Evolutionary conservation across 2,329 filamentous ascomycete species (phyloP), one percentile per base, ranked within the genome.

Genomic region (Diaporthe citrichinensis): DNA sequence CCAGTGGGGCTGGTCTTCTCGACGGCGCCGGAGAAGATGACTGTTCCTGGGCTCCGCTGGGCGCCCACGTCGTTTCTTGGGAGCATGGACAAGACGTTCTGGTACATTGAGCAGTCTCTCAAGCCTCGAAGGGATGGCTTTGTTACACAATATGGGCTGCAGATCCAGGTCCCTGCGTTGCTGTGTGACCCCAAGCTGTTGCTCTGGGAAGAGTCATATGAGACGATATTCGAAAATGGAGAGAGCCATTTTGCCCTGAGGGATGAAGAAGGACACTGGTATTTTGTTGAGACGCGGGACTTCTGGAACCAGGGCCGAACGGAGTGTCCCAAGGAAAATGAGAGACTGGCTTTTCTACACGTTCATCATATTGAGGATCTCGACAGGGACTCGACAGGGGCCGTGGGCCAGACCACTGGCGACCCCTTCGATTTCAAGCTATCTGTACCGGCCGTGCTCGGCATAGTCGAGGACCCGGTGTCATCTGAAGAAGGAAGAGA

Each of bases 1-100:
- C 57, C 65, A 41, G 65, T 53, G 8, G 46, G 67, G 8, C 34
- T 61, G 49, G 49, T 71, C 67, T 53, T 71, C 34, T 71, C 53
- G 28, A 55, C 31, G 15, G 67, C 46, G 34, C 67, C 34, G 23
- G 34, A 71, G 14, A 71, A 71, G 49, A 28, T 71, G 67, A 57
- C 31, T 20, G 67, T 53, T 9, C 67, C 46, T 14, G 67, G 49
- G 49, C 53, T 71, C 7, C 67, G 34, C 14, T 55, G 72, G 72
- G 61, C 51, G n/a, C 58, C 58, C 14, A 61, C 34, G 0, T 41
- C 34, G 41, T 61, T 61, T 12, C n/a, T 61, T 23, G 58, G 58
- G 1, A 61, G 36, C 14, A 14, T 61, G 23, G 58, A 61, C 14
- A 25, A 6, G 14, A 4, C 36, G 20, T 17, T 41, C 10, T 61